Base-by-base conservation (phyloP, 306 rosid genomes). In the Canavalia ensiformis region DNA sequence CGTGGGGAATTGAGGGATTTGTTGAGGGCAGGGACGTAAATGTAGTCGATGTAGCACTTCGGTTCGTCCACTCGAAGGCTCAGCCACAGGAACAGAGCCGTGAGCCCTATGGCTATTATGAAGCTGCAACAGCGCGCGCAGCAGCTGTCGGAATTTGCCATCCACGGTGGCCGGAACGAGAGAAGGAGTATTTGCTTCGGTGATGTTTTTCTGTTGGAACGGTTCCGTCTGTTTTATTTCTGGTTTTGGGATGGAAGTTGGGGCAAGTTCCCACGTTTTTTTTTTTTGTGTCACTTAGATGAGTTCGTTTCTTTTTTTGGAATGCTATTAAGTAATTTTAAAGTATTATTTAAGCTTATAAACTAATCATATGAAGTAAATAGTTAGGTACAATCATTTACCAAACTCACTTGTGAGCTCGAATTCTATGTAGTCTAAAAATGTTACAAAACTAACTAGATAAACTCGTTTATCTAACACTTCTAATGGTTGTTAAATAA, bases 1-100 rank as follows among this genome's bases (percentile, higher is more conserved):
- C 10, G 9, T 0, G 76, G 1, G 54, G 87, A 33, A 0, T 88
- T 88, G 3, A 87, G 64, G 81, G 93, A 39, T 58, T 35, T 70
- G 89, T 93, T 86, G 74, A 95, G 95, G 79, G 91, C 82, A 76
- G 97, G 97, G 37, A 90, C 71, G 86, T 91, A 91, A 51, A 95
- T 87, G 1, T 1, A 0, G 0, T 74, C 81, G 79, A 93, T 68
- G 28, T 80, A 89, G 76, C 81, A 82, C 39, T 70, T 85, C 69
- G 97, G 99, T 0, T 88, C 87, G 75, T 83, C 76, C 2, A 88
- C 71, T 0, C 93, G 92, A 0, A 95, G 82, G 72, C 86, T 81
- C 6, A 88, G 83, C 89, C 89, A 88, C 12, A 88, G n/a, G 82
- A 88, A 86, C 0, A 88, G 50, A 28, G 91, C 77, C 0, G 86